These are phyloP conservation scores for Conoideocrella luteorostrata DNA, from an alignment of 2,329 filamentous ascomycete species.

Conservation along the genomic window DNA sequence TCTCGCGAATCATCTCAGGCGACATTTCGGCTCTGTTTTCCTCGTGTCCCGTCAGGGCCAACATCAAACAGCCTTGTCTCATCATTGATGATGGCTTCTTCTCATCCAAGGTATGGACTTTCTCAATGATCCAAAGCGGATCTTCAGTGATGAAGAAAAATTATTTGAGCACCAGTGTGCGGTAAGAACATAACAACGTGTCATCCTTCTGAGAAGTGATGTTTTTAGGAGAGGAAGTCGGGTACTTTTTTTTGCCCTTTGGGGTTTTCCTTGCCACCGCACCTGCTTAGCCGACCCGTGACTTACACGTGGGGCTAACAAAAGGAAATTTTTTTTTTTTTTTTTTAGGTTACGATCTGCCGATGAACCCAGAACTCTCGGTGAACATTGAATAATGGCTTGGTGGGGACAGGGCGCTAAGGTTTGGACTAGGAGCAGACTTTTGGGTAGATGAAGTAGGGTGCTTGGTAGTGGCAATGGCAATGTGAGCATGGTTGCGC, in stretches of 20 bases:
- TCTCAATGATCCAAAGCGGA: background rate
- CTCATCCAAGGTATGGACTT: background rate
- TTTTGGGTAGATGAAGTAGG: too few relatives aligned
- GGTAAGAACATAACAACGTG: background rate
- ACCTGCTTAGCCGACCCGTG: slow-evolving; percentile 2
- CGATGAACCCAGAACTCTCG: background rate
- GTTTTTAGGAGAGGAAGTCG: slow-evolving; percentile 6
- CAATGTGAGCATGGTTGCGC: too few relatives aligned
- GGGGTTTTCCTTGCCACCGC: slow-evolving; percentile 10
- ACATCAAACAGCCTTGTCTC: slow-evolving; percentile 1
- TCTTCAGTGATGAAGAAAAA: background rate
- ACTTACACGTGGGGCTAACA: background rate
- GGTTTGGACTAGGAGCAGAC: too few relatives aligned
- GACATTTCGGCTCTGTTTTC: slow-evolving; percentile 2
- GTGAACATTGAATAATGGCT: background rate
- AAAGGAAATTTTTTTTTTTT: background rate
- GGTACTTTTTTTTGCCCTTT: slow-evolving; percentile 10
- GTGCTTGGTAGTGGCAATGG: too few relatives aligned
- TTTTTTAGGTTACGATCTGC: background rate
- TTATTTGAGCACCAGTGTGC: background rate
- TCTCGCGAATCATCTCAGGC: slow-evolving; percentile 1
- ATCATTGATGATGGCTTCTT: background rate
- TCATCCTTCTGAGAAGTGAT: slow-evolving; percentile 9
- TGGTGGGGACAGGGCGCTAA: too few relatives aligned
- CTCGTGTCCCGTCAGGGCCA: slow-evolving; percentile 1